A percentile compares a stretch with the other conserved stretches of the same genome.
These are phyloP conservation scores for Penicillium odoratum DNA, from an alignment of 495 filamentous ascomycete genomes.

Conservation along the genomic window DNA sequence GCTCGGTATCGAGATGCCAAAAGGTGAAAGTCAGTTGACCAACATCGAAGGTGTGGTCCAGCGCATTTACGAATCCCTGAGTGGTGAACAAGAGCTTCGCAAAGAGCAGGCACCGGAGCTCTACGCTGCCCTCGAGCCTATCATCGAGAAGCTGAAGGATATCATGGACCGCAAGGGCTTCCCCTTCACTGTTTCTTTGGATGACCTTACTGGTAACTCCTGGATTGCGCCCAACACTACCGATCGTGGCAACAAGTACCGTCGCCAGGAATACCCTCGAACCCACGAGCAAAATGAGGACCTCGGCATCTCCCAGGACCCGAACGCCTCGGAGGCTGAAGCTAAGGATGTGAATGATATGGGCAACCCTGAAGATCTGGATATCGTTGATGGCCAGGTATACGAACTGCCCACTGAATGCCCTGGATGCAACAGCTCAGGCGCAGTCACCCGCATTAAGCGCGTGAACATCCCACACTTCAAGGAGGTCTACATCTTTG, in stretches of 20 bases:
- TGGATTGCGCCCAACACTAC: conserved; percentile 86
- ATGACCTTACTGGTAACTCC: conserved; percentile 95
- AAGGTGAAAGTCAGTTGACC: conserved; percentile 83
- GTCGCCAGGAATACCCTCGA: conserved; percentile 74
- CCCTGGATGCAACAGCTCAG: conserved; percentile 71
- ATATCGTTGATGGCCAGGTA: conserved; percentile 84
- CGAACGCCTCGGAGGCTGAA: conserved; percentile 30
- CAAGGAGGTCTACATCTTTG: conserved; percentile 91
- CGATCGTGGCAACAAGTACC: conserved; percentile 74
- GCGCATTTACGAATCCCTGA: conserved; percentile 73
- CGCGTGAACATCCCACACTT: conserved; percentile 96
- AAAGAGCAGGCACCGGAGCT: conserved; percentile 74
- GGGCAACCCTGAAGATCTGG: conserved; percentile 56
- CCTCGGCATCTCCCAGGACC: conserved; percentile 63
- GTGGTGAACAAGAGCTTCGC: conserved; percentile 69
- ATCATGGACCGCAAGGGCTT: conserved; percentile 74
- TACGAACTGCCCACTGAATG: conserved; percentile 89
- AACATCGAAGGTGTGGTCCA: conserved; percentile 87
- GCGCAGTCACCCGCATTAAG: conserved; percentile 43
- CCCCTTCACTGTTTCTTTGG: conserved; percentile 82
- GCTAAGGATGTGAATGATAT: conserved; percentile 14
- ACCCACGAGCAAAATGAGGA: conserved; percentile 81
- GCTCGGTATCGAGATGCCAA: conserved; percentile 86
- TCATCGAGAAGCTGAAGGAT: conserved; percentile 66
- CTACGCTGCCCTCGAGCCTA: conserved; percentile 67